These are phyloP conservation scores for Penicillium sp. DNA, from an alignment of 2,329 filamentous ascomycete species.

Conservation along the genomic window DNA sequence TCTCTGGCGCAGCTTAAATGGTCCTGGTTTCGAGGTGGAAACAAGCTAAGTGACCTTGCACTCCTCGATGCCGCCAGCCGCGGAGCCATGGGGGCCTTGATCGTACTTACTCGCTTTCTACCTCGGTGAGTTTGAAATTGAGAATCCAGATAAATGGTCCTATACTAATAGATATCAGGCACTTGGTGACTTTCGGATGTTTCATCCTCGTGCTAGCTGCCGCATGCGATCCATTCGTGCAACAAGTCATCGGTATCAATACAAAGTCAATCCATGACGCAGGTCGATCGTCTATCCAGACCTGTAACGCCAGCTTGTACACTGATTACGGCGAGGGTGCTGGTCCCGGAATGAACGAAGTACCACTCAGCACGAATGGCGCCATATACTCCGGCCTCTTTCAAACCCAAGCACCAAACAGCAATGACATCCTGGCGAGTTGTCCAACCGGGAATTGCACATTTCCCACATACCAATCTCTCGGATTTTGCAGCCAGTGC, in stretches of 20 bases:
- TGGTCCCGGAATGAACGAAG: slow-evolving; percentile 22
- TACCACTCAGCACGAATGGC: slow-evolving; percentile 24
- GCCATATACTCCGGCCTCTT: slow-evolving; percentile 33
- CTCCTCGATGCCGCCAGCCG: slow-evolving; percentile 35
- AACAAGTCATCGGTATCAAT: slow-evolving; percentile 28
- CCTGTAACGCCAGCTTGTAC: slow-evolving; percentile 23
- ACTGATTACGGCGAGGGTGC: slow-evolving; percentile 20
- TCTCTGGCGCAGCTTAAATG: slow-evolving; percentile 36
- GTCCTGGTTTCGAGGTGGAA: slow-evolving; percentile 31
- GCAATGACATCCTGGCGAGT: slow-evolving; percentile 18
- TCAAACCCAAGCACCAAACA: slow-evolving; percentile 15
- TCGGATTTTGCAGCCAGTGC: slow-evolving; percentile 29
- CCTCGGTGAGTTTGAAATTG: slow-evolving; percentile 21
- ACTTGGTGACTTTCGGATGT: slow-evolving; percentile 29
- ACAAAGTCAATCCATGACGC: slow-evolving; percentile 16
- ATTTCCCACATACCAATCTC: slow-evolving; percentile 29
- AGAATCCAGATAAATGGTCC: not conserved
- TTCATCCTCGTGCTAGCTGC: slow-evolving; percentile 28
- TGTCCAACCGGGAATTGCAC: slow-evolving; percentile 37
- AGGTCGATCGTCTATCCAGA: slow-evolving; percentile 16
- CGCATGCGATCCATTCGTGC: slow-evolving; percentile 31
- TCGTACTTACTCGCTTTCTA: slow-evolving; percentile 25
- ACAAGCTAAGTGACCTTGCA: slow-evolving; percentile 31
- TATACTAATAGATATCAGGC: slow-evolving; percentile 11
- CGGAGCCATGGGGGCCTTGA: slow-evolving; percentile 29